Evolutionary conservation across 805 yeast genomes (phyloP), one percentile per base, ranked within the genome.

Genomic region (Kuraishia piskuri): DNA sequence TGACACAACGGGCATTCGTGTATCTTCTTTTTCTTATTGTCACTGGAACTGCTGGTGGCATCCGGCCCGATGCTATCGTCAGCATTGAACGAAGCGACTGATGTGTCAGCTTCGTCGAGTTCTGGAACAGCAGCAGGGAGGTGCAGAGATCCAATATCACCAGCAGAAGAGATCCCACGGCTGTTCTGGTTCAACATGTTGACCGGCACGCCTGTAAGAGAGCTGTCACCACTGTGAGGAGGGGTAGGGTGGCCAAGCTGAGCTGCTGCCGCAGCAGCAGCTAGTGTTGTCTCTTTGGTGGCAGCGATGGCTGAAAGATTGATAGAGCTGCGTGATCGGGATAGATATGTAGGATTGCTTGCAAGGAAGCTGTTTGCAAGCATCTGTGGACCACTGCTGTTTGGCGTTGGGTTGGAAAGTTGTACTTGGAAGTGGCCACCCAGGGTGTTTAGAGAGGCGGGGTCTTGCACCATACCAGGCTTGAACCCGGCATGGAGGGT

Each of bases 1-100:
- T 77, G 80, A 62, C 89, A 83, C 46, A 82, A 63, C 1, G 87
- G 87, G 67, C 90, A 84, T 57, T 74, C 74, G 64, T 84, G 88
- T 51, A 74, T 72, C 64, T 83, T 84, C 61, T 80, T 82, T 50
- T 77, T 74, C 52, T 72, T 51, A 12, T 12, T 22, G n/a, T 45
- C 24, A 21, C 17, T 12, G 10, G 10, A n/a, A 22, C 48, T 17
- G 24, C 24, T 17, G n/a, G 24, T 21, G 8, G 21, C 20, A 21
- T 51, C 49, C 17, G 23, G 20, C 5, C 24, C 49, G n/a, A 20
- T 44, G 21, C 2, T 46, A 20, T 49, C 52, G 4, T 19, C 52
- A 20, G 36, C 26, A 40, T 17, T 22, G 40, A 12, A 14, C 31
- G 24, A 40, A 21, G 23, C 26, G 14, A 31, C 47, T 12, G 40